phyloP scores from a whole-genome alignment of 352 stramenopile species.

The Pythium vanterpoolii region DNA sequence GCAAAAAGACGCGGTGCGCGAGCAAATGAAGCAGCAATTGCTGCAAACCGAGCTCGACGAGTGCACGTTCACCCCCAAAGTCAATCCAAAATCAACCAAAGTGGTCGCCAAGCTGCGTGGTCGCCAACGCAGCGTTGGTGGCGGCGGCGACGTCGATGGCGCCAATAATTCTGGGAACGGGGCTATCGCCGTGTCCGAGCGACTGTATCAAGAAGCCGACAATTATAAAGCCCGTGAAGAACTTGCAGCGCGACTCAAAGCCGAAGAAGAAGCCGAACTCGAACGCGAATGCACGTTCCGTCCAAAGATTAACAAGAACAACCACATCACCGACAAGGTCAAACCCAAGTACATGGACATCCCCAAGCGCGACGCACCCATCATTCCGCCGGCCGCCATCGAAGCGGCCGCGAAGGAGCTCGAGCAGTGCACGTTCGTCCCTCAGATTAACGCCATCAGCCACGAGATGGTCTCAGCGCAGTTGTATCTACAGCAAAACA shows the following conservation, averaged over 20 bases:
- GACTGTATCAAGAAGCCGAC: conserved; percentile 72
- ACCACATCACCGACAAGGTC: conserved; percentile 43
- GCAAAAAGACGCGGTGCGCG: conserved; percentile 68
- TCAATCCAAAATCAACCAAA: conserved; percentile 76
- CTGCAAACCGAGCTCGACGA: conserved; percentile 69
- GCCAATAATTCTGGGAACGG: conserved; percentile 21
- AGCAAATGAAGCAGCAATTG: conserved; percentile 80
- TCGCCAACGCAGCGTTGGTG: conserved; percentile 26
- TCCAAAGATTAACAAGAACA: conserved; percentile 53
- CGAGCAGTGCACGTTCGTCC: conserved; percentile 73
- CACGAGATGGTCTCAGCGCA: conserved; percentile 80
- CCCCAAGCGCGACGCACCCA: conserved; percentile 30
- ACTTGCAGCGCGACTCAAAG: conserved; percentile 53
- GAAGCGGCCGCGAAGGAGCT: conserved; percentile 61
- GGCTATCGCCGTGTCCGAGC: conserved; percentile 48
- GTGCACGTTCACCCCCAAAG: conserved; percentile 71
- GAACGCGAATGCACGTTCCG: conserved; percentile 76
- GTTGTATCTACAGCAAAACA: conserved; percentile 83
- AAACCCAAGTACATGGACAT: conserved; percentile 78
- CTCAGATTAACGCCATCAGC: conserved; percentile 73
- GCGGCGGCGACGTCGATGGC: conserved; percentile 15
- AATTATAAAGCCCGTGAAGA: conserved; percentile 75
- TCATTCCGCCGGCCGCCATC: conserved; percentile 48
- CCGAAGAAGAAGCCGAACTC: conserved; percentile 67
- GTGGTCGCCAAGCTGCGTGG: conserved; percentile 57